Conservation (phyloP, 257 asterid species). For the Ilex asprella region DNA sequence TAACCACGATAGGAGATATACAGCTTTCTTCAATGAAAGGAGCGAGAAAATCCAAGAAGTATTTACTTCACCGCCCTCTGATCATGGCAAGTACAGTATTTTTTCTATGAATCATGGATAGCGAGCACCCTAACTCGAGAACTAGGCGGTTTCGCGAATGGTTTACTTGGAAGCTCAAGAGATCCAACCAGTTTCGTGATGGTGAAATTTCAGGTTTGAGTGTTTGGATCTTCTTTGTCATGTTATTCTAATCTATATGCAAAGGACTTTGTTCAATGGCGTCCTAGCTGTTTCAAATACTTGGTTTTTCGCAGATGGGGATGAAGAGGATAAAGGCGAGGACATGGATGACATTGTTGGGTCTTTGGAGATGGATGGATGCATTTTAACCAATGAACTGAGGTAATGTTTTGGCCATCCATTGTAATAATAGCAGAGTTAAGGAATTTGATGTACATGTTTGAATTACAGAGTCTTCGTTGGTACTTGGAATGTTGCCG, state of each 20-base stretch:
- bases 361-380: slow-evolving; percentile 39
- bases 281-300: background rate
- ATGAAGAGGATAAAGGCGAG: slow-evolving; percentile 37
- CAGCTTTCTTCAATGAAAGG: slow-evolving; percentile 7
- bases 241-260: too few species aligned
- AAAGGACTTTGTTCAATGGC: too few species aligned
- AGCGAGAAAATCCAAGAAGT: slow-evolving; percentile 6
- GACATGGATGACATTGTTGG: slow-evolving; percentile 13
- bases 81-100: slow-evolving; percentile 22
- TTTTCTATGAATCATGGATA: slow-evolving; percentile 40
- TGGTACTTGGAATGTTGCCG: slow-evolving; percentile 97
- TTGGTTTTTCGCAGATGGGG: slow-evolving; percentile 27
- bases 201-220: slow-evolving; percentile 43
- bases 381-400: slow-evolving; percentile 39
- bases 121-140: slow-evolving; percentile 30
- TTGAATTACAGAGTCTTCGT: slow-evolving; percentile 55
- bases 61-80: slow-evolving; percentile 14
- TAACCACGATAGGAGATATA: slow-evolving; percentile 5
- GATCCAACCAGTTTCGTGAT: slow-evolving; percentile 30
- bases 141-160: slow-evolving; percentile 42
- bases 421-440: background rate
- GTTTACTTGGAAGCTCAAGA: slow-evolving; percentile 59
- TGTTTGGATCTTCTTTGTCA: background rate
- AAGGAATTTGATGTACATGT: background rate
- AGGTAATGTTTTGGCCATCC: slow-evolving; percentile 34